These are phyloP conservation scores for Ettlia oleoabundans DNA, from an alignment of 139 green algal genomes.

Conservation along the genomic window DNA sequence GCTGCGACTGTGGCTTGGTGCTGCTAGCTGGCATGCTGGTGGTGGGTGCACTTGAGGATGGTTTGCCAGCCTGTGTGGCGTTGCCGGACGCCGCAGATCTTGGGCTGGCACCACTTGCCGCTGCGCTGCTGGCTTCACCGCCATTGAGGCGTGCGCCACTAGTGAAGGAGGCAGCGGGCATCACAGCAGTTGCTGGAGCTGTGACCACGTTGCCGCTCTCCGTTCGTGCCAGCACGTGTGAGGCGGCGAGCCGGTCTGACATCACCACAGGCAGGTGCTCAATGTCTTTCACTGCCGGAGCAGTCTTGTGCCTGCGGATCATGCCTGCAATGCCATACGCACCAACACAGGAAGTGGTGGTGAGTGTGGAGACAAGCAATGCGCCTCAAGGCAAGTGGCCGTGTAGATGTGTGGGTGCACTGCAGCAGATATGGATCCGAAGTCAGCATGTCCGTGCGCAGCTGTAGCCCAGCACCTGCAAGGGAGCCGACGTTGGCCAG, in stretches of 20 bases:
- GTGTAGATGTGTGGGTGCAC: neutral
- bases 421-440: too few relatives aligned
- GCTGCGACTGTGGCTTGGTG: too few relatives aligned
- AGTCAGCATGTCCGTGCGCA: too few relatives aligned
- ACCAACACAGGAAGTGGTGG: neutral
- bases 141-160: neutral
- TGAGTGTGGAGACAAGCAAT: too few relatives aligned
- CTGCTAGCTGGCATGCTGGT: neutral
- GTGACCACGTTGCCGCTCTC: constrained; percentile 16
- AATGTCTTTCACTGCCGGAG: neutral
- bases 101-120: neutral
- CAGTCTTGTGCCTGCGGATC: constrained; percentile 14
- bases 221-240: constrained; percentile 10
- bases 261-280: neutral
- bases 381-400: neutral
- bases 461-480: neutral
- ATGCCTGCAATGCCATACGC: constrained; percentile 1
- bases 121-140: neutral
- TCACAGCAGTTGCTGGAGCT: neutral
- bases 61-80: neutral
- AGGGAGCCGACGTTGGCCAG: constrained; percentile 10
- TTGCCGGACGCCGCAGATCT: neutral
- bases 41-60: neutral
- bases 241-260: neutral
- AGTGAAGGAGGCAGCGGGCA: neutral